Conservation (phyloP, 148 eudicot species). For the Chenopodium album region DNA sequence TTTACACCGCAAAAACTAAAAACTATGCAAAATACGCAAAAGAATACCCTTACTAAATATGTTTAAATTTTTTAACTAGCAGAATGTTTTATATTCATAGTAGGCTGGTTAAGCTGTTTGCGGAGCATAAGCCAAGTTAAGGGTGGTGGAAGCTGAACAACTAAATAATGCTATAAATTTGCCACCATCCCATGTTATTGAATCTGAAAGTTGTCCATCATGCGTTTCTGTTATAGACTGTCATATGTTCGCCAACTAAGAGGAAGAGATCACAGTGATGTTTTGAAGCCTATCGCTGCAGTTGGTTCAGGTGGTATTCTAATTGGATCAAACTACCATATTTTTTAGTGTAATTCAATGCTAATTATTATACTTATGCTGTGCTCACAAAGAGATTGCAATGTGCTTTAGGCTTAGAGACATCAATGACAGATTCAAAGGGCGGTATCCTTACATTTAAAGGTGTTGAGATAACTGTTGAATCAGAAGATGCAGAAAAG, state of each 20-base stretch:
- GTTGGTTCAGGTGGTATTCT: slow-evolving; percentile 50
- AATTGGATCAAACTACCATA: background rate
- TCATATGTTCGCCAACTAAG: slow-evolving; percentile 18
- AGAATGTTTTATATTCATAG: background rate
- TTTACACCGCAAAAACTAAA: too few species aligned
- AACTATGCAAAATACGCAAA: too few species aligned
- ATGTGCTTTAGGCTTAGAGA: slow-evolving; percentile 43
- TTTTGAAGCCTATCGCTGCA: slow-evolving; percentile 45
- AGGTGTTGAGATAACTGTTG: slow-evolving; percentile 55
- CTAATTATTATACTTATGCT: slow-evolving; percentile 3
- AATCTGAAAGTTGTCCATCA: background rate
- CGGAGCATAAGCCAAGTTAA: background rate
- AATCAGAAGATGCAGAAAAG: slow-evolving; percentile 55
- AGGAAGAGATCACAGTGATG: slow-evolving; percentile 29
- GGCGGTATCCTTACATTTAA: slow-evolving; percentile 41
- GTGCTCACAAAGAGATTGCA: slow-evolving; percentile 7
- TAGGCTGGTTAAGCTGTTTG: background rate
- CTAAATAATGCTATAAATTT: background rate
- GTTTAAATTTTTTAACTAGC: background rate
- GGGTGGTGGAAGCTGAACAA: background rate
- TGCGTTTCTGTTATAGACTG: slow-evolving; percentile 19
- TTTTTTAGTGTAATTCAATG: background rate
- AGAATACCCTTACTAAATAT: too few species aligned
- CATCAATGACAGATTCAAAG: slow-evolving; percentile 41
- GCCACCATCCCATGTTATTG: background rate